Base-by-base conservation (phyloP, 768 basidiomycete genomes). In the Boletus rex-veris region DNA sequence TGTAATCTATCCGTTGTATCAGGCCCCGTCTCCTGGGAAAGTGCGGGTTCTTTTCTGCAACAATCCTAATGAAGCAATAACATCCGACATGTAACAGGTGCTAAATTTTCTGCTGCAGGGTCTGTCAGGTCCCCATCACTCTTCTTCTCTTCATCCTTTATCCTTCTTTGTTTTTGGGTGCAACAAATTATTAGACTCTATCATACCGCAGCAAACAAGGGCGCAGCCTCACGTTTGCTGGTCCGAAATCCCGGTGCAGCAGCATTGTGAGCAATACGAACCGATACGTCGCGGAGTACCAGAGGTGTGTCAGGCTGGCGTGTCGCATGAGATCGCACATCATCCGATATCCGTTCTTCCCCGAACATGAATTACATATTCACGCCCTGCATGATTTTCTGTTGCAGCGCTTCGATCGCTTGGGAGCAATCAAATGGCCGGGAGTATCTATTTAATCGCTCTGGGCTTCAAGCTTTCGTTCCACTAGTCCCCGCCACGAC, bases 381-480 rank as follows among this genome's bases (percentile, higher is more conserved):
- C 58, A 45, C 63, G 53, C 60, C 38, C 52, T 55, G 52, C 50
- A 52, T 18, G 21, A 50, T 49, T 50, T 56, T 28, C 21, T 7
- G 12, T 46, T 12, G 19, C n/a, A 9, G 38, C 19, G 4, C 46
- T 59, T 57, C 38, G 16, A 47, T 62, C 36, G 46, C 50, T 51
- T 56, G 14, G 30, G 24, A 49, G 57, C 40, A 37, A 9, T 35
- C 38, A 28, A 5, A 53, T 46, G 31, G 12, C 41, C 31, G 30
- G 28, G 16, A 10, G 9, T 19, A 30, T 52, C 37, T 70, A 68
- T 68, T 58, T 61, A 68, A 62, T 55, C 44, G 3, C 41, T 26
- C 18, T 45, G 42, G 9, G 2, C 36, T 52, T 48, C 40, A 26
- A 18, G 42, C n/a, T 35, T 16, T 30, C 12, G 7, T 30, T 44